Base-by-base conservation (phyloP, 2,329 filamentous ascomycete genomes). In the Colletotrichum sp. region DNA sequence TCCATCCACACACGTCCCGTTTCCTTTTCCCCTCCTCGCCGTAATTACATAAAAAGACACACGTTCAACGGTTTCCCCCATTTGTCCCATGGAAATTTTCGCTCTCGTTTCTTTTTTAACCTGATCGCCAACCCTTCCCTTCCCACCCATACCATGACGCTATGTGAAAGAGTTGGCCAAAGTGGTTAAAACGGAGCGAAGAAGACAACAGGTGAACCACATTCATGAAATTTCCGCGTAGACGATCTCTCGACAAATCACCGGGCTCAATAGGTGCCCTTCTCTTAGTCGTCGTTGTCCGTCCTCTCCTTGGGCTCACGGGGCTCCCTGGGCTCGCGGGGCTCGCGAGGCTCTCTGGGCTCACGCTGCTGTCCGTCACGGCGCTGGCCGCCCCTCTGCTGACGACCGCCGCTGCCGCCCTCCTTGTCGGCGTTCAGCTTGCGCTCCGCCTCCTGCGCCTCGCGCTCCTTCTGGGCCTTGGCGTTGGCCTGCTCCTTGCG, bases 401-500 rank as follows among this genome's bases (percentile, higher is more conserved):
- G 77, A 61, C 78, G 77, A 28, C 80, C 81, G 71, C 79, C 80
- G 77, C 78, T 81, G 69, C 78, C 78, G 57, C 79, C 80, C 75
- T 85, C 83, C 66, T 87, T 68, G 39, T 84, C 83, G 24, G 84
- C 83, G 72, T 84, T 87, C 74, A 92, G 82, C 86, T 95, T 95
- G 80, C 92, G 90, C 87, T 95, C 94, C 28, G 92, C 85, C 84
- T 95, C 93, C 84, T 92, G 92, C 79, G 90, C 85, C 86, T 95
- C 95, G 79, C 93, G 93, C 88, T 98, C 95, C 87, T 92, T 93
- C 85, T 95, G 92, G 70, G 92, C 88, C 81, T 94, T 90, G 79
- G 94, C 96, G 81, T 95, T 93, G 86, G 93, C 90, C 89, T 98
- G 94, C 89, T 98, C 95, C 83, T 92, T 89, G 82, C 93, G 92